These are phyloP conservation scores for Penicillium sp. DNA, from an alignment of 2,329 filamentous ascomycete genomes.

Conservation along the genomic window DNA sequence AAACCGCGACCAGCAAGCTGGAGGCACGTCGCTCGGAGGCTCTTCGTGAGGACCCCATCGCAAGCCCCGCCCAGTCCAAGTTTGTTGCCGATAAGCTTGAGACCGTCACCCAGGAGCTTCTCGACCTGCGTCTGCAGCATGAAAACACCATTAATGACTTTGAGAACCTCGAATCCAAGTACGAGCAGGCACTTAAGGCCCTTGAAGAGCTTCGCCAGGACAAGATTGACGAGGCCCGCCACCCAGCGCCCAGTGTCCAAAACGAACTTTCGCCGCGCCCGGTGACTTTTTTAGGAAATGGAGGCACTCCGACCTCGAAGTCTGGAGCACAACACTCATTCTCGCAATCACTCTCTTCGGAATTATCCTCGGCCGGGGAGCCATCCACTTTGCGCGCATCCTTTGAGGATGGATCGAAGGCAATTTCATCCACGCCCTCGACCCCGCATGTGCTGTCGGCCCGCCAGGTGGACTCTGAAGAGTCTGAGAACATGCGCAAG, in stretches of 20 bases:
- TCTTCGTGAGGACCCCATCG: constrained; percentile 49
- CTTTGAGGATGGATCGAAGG: constrained; percentile 34
- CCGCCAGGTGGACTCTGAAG: constrained; percentile 53
- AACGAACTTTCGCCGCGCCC: constrained; percentile 53
- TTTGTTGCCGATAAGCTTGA: constrained; percentile 93
- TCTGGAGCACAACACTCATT: constrained; percentile 68
- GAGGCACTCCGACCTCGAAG: constrained; percentile 68
- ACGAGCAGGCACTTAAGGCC: constrained; percentile 80
- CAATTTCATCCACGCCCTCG: constrained; percentile 45
- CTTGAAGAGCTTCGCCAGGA: constrained; percentile 79
- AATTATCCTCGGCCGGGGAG: constrained; percentile 83
- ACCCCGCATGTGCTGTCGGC: constrained; percentile 16
- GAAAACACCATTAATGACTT: constrained; percentile 79
- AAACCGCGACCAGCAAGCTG: constrained; percentile 31
- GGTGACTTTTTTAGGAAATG: constrained; percentile 80
- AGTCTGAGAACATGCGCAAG: constrained; percentile 68
- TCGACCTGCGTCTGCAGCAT: constrained; percentile 87
- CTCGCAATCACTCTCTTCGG: constrained; percentile 88
- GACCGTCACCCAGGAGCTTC: constrained; percentile 82
- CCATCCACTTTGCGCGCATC: constrained; percentile 64
- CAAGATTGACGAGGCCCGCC: constrained; percentile 72
- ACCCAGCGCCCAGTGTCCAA: constrained; percentile 45
- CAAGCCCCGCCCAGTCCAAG: constrained; percentile 74
- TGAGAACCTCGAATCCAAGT: constrained; percentile 79
- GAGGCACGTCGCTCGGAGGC: constrained; percentile 20